Conservation (phyloP, 225 moss, liverwort and hornwort species). For the Pleurozium schreberi region DNA sequence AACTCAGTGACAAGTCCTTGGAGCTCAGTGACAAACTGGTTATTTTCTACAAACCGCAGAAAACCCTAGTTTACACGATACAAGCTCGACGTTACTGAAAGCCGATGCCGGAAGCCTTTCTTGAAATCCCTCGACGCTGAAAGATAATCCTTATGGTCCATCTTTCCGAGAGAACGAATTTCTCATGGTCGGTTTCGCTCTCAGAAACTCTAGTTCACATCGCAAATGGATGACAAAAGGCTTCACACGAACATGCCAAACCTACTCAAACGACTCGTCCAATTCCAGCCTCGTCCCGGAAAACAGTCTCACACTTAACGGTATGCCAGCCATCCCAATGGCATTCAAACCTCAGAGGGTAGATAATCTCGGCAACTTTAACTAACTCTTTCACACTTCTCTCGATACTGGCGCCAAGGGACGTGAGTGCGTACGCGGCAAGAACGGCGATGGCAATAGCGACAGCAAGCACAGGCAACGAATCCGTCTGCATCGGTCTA, state of each 20-base stretch:
- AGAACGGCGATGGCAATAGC: background rate
- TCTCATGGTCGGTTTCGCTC: background rate
- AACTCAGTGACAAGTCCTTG: background rate
- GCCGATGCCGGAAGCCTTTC: background rate
- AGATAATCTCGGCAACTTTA: background rate
- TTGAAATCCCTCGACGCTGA: background rate
- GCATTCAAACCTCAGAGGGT: background rate
- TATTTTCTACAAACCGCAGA: background rate
- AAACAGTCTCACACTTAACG: background rate
- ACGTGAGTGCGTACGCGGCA: background rate
- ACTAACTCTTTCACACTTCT: background rate
- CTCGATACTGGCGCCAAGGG: background rate
- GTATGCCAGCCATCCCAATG: background rate
- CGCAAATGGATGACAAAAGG: background rate
- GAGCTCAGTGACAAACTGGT: background rate
- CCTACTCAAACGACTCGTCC: background rate
- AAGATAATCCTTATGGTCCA: background rate
- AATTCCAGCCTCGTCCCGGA: background rate
- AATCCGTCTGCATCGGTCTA: background rate
- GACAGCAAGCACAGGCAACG: background rate
- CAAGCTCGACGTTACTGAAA: background rate
- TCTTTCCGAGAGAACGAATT: background rate
- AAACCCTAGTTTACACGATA: background rate
- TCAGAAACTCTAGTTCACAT: background rate
- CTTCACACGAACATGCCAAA: background rate